These are phyloP conservation scores for Cicer bijugum DNA, from an alignment of 306 rosid species.

Conservation along the genomic window DNA sequence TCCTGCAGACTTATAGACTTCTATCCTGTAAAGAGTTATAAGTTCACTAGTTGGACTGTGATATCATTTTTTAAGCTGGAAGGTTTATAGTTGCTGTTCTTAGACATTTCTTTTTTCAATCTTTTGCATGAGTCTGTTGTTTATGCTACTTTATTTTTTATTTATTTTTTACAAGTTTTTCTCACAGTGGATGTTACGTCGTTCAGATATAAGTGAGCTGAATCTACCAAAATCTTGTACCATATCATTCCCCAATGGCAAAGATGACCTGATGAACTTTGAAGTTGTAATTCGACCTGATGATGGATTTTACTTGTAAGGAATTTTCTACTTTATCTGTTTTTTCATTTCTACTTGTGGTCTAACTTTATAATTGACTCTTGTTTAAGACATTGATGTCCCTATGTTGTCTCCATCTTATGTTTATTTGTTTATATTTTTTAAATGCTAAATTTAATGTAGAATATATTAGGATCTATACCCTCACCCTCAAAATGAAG, in stretches of 20 bases:
- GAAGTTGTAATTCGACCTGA: slow-evolving; percentile 94
- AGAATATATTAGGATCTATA: slow-evolving; percentile 6
- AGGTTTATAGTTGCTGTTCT: slow-evolving; percentile 14
- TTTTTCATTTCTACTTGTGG: slow-evolving; percentile 2
- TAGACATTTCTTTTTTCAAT: slow-evolving; percentile 4
- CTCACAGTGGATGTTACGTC: slow-evolving; percentile 37
- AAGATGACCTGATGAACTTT: slow-evolving; percentile 94
- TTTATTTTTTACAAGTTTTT: slow-evolving; percentile 16
- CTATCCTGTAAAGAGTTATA: slow-evolving; percentile 23
- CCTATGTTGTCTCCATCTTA: not conserved
- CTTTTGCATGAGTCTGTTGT: slow-evolving; percentile 2
- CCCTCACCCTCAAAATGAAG: slow-evolving; percentile 1
- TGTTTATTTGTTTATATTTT: not conserved
- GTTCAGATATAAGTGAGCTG: slow-evolving; percentile 93
- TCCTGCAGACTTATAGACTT: not conserved
- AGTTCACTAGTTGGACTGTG: slow-evolving; percentile 26
- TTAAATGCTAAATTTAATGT: slow-evolving; percentile 24
- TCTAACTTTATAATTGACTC: slow-evolving; percentile 4
- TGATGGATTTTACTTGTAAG: slow-evolving; percentile 88
- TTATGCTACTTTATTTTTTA: slow-evolving; percentile 28
- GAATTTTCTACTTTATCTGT: slow-evolving; percentile 39
- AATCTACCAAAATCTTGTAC: slow-evolving; percentile 83
- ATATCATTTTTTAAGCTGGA: not conserved
- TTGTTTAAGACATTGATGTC: slow-evolving; percentile 20
- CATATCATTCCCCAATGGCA: slow-evolving; percentile 86